Base-by-base conservation (phyloP, 371 early-diverging fungal genomes). In the Pancytospora epiphaga region DNA sequence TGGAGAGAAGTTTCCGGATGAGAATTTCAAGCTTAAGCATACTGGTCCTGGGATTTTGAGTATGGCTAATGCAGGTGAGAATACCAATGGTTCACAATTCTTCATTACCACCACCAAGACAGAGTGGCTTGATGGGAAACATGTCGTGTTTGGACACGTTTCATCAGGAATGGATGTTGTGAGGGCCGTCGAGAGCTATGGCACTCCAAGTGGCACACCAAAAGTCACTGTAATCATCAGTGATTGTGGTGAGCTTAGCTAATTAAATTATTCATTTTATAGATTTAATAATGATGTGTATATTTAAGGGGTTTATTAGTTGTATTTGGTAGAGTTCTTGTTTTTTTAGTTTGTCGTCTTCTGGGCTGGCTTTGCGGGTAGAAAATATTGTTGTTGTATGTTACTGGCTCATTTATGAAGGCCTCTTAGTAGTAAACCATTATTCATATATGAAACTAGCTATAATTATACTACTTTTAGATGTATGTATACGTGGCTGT, bases 31-130 rank as follows among this genome's bases (percentile, higher is more conserved):
- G 22, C 81, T 88, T 38, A 82, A 81, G 40, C 94, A 94, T 80
- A 85, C 85, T 73, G 87, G 84, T 4, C 88, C 91, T 0, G 93
- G 90, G 47, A 88, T 90, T 0, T 84, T 97, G 43, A 87, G 88
- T 32, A 95, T 98, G 97, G 97, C 98, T 70, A 96, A 95, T 77
- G 86, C 90, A 75, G 96, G 95, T 1, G 80, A 84, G 69, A 82
- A 93, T 78, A 92, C 95, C 52, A 95, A 98, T 78, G 95, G 95
- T 27, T 90, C 91, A 62, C 97, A 98, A 85, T 94, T 95, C 80
- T 98, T 95, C 74, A 93, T 98, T 72, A 95, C 96, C 0, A 87
- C 88, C n/a, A 89, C 83, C 1, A 86, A 86, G 19, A 82, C 87
- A 85, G 88, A 89, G 19, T 92, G 91, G 89, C 76, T 98, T 30